Conservation (phyloP, 2,329 filamentous ascomycete genomes). For the Sporothrix globosa region DNA sequence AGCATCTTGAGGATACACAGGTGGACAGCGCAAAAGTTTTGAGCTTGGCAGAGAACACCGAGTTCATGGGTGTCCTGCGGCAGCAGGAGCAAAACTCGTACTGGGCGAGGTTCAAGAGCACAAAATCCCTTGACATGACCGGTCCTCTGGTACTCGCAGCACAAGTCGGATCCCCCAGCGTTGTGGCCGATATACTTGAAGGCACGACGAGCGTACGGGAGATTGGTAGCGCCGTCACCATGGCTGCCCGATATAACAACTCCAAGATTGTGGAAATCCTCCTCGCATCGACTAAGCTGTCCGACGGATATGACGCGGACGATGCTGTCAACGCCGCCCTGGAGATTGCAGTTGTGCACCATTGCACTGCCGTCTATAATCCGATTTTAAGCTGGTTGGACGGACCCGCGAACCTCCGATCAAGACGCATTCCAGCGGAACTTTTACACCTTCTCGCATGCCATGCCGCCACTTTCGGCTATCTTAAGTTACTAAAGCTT, state of each 20-base stretch:
- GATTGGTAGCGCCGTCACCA: neutral
- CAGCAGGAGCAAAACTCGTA: neutral
- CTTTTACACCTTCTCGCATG: neutral
- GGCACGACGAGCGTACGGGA: neutral
- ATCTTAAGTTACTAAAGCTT: neutral
- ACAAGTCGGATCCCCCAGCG: neutral
- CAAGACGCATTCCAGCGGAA: neutral
- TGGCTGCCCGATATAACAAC: conserved; percentile 3
- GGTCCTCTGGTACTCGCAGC: conserved; percentile 7
- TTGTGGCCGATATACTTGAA: neutral
- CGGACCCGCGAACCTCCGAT: neutral
- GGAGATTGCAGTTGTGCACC: conserved; percentile 1
- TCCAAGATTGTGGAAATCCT: neutral
- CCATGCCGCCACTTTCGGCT: conserved; percentile 4
- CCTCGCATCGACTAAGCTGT: neutral
- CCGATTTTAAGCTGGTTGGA: neutral
- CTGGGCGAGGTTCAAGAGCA: neutral
- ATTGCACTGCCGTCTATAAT: neutral
- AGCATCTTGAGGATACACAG: neutral
- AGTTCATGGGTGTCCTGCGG: neutral
- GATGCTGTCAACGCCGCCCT: neutral
- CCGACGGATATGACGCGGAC: neutral
- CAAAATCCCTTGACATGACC: neutral
- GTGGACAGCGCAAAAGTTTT: neutral
- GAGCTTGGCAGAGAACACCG: neutral